Base-by-base conservation (phyloP, 2,329 filamentous ascomycete species). In the Trichoderma gracile region DNA sequence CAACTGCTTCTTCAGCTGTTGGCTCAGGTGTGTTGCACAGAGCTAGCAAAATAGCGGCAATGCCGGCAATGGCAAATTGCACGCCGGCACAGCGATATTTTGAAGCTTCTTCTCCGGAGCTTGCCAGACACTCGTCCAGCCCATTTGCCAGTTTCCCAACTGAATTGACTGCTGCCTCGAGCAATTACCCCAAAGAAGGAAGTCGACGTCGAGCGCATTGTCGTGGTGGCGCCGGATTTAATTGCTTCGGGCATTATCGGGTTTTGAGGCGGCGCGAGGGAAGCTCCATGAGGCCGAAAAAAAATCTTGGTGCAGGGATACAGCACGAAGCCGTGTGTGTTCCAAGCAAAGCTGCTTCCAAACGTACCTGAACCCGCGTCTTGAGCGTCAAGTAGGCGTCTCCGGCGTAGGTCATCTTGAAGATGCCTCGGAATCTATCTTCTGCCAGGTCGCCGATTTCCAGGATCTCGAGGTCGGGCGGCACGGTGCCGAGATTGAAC, bases 321-420 rank as follows among this genome's bases (percentile, higher is more conserved):
- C 66, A 70, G 59, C 57, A 38, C 38, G 23, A 25, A 61, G 21
- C 66, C 61, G 53, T 45, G 27, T 62, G 54, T 45, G 9, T 59
- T 52, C 49, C 49, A 25, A 33, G 12, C 33, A 52, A 52, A 21
- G 42, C 57, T 60, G 45, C 45, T 5, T 25, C 7, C 33, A 71
- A 71, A 82, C 86, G 68, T 84, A 90, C 88, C 82, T 99, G 95
- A 68, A 99, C 95, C 78, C 93, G 87, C 65, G 95, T 99, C 77
- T 95, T 95, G 68, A 99, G 83, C 27, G 95, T 98, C 78, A 99
- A 79, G 75, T 93, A 98, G 33, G 95, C 94, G 79, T 99, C 94
- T 69, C 95, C 95, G 1, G 91, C 88, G 77, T 99, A 99, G 76
- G 90, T 94, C 94, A 99, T 98, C 78, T 98, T 98, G 84, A 99